Percentiles rank a stretch among this genome's conserved stretches.
Conservation (phyloP, 2,329 filamentous ascomycete genomes). For the Fusarium redolens region DNA sequence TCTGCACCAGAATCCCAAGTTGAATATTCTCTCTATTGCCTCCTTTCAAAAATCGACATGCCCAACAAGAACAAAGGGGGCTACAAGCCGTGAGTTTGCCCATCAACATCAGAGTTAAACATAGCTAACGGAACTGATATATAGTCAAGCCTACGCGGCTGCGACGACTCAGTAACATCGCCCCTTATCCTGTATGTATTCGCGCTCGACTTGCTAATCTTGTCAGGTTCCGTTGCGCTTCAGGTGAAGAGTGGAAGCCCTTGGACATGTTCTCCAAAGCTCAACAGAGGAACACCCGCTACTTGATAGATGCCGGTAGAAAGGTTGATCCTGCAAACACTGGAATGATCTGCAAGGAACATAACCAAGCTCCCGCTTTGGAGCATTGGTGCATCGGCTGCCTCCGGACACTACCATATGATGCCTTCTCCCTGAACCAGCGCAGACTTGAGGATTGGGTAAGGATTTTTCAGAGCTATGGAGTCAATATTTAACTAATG, state of each 20-base stretch:
- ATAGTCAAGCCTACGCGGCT: not conserved
- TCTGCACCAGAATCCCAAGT: no score
- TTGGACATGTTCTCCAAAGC: slow-evolving; percentile 48
- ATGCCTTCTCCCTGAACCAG: slow-evolving; percentile 48
- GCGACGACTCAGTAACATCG: slow-evolving; percentile 14
- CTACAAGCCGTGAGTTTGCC: slow-evolving; percentile 25
- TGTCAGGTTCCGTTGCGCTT: slow-evolving; percentile 50
- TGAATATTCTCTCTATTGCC: not conserved
- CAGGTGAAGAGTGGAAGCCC: slow-evolving; percentile 52
- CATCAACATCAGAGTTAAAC: not conserved
- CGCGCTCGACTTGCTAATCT: not conserved
- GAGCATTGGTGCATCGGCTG: slow-evolving; percentile 51
- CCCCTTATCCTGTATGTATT: not conserved
- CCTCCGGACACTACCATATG: slow-evolving; percentile 38
- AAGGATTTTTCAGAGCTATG: slow-evolving; percentile 17
- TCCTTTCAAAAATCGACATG: not conserved
- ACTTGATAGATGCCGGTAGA: slow-evolving; percentile 24
- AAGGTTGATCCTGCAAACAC: slow-evolving; percentile 32
- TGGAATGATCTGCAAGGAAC: slow-evolving; percentile 53
- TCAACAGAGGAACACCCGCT: slow-evolving; percentile 38
- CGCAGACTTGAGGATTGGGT: slow-evolving; percentile 46
- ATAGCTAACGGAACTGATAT: not conserved
- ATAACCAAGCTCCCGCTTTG: slow-evolving; percentile 36
- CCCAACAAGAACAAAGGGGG: slow-evolving; percentile 23
- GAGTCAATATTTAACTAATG: slow-evolving; percentile 1